phyloP scores from a whole-genome alignment of 1,284 basidiomycete species.

The Boletellus sp. region DNA sequence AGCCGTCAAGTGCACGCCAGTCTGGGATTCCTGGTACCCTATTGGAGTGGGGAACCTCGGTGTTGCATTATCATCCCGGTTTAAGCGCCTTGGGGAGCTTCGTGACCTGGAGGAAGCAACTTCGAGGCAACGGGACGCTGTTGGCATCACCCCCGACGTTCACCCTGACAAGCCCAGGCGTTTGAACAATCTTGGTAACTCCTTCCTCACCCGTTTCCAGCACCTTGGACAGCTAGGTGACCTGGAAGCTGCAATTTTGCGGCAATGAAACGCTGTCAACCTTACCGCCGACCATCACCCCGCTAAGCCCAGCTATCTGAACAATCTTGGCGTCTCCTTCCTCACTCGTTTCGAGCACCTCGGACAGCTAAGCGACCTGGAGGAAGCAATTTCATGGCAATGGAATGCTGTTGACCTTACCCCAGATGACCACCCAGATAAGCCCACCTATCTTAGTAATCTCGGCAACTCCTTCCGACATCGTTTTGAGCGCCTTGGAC shows the following conservation, averaged over 20 bases:
- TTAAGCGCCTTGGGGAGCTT: not conserved
- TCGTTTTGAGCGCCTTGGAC: too few species aligned
- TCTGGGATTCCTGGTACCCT: not conserved
- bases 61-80: not conserved
- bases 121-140: not conserved
- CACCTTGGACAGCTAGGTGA: not conserved
- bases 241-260: not conserved
- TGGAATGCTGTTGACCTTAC: too few species aligned
- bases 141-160: not conserved
- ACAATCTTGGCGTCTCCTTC: too few species aligned
- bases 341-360: too few species aligned
- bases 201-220: not conserved
- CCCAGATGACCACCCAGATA: too few species aligned
- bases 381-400: too few species aligned
- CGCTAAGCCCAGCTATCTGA: too few species aligned
- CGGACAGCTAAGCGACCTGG: too few species aligned
- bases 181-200: not conserved
- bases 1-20: not conserved
- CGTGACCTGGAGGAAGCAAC: not conserved
- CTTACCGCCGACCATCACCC: too few species aligned
- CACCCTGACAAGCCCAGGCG: not conserved
- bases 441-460: too few species aligned
- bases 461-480: too few species aligned
- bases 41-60: not conserved
- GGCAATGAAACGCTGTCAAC: too few species aligned